Base-by-base conservation (phyloP, 1,139 yeast species). In the Pichia inconspicua region DNA sequence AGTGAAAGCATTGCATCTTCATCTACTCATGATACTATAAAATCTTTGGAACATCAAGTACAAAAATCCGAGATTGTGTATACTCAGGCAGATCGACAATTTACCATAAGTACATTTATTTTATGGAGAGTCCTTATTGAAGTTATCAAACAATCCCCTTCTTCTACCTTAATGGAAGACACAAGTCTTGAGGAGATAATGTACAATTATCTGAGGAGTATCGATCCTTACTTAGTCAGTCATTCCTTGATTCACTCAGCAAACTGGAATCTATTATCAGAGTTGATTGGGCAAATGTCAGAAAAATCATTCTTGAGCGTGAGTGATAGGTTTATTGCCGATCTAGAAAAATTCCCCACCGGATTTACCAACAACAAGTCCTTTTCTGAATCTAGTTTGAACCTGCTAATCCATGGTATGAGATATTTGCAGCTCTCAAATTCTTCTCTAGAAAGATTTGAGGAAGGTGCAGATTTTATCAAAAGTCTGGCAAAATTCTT, bases 81-180 rank as follows among this genome's bases (percentile, higher is more conserved):
- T 4, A 76, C 86, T 4, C 87, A 84, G 56, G 94, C 95, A 0
- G 97, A 90, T 53, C 71, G 95, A 51, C 89, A 87, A 63, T 85
- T 92, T 15, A 69, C 90, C 45, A 89, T 94, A 3, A 83, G 94
- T 49, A 89, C 92, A 22, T 92, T 82, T 64, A 86, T 94, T 36
- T 68, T 92, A n/a, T 92, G 97, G 66, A 75, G 98, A 43, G 97
- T 90, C 1, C 73, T 94, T 48, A 87, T 90, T 52, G 98, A 92
- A 62, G 89, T 92, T 31, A 96, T 92, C 15, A 83, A 83, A 55
- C 97, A 92, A 63, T 82, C 95, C 0, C 82, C 95, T 4, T 69
- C 76, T 17, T 82, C 80, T 17, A 74, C 77, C 0, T 74, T 84
- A 55, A 95, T 90, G 11, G 88, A 82, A 44, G 95, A 87, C 52